A percentile compares a stretch with the other conserved stretches of the same genome.
Conservation (phyloP, 768 basidiomycete species). For the Omphalotus guepiniiformis region DNA sequence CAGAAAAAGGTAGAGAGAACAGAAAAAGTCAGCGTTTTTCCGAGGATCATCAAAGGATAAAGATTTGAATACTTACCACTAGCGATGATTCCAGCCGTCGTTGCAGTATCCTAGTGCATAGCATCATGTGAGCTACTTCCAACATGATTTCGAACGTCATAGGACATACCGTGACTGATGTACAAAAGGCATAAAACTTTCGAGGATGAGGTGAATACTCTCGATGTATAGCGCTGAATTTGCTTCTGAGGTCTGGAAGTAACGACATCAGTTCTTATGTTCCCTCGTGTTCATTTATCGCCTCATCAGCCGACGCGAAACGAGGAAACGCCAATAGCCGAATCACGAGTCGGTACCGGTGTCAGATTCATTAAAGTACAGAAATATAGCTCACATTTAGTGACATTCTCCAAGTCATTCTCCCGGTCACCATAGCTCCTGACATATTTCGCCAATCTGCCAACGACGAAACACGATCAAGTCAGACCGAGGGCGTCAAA, state of each 20-base stretch:
- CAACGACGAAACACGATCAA: neutral
- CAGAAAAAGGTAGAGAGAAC: neutral
- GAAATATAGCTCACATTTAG: slow-evolving; percentile 54
- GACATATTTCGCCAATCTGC: slow-evolving; percentile 61
- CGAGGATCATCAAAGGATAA: neutral
- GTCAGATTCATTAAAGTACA: neutral
- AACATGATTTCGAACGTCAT: too few relatives aligned
- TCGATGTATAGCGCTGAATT: slow-evolving; percentile 72
- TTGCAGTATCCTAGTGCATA: slow-evolving; percentile 51
- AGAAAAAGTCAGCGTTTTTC: too few relatives aligned
- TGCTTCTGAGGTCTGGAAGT: slow-evolving; percentile 57
- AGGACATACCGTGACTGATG: slow-evolving; percentile 62
- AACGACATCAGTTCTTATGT: too few relatives aligned
- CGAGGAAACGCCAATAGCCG: too few relatives aligned
- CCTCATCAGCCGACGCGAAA: too few relatives aligned
- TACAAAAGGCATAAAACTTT: slow-evolving; percentile 76
- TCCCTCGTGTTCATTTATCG: too few relatives aligned
- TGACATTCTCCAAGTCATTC: slow-evolving; percentile 66
- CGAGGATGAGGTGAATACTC: slow-evolving; percentile 71
- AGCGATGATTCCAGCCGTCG: slow-evolving; percentile 72
- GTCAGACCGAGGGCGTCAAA: too few relatives aligned
- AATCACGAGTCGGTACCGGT: too few relatives aligned
- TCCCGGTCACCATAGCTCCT: slow-evolving; percentile 67
- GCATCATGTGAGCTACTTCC: neutral
- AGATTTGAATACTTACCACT: slow-evolving; percentile 47